These are phyloP conservation scores for Annulohypoxylon moriforme DNA, from an alignment of 495 filamentous ascomycete genomes.

Conservation along the genomic window DNA sequence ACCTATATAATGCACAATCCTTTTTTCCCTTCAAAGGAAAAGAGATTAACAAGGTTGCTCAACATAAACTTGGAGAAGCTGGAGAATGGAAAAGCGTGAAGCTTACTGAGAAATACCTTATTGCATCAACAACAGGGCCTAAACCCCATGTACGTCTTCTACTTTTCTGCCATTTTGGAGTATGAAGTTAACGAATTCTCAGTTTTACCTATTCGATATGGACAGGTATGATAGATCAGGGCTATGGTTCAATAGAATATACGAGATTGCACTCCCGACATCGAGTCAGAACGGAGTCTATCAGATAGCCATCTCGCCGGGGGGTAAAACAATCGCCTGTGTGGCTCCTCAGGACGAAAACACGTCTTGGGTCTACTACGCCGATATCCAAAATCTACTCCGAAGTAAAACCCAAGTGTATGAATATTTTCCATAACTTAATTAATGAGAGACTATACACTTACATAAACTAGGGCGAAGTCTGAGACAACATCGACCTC, in stretches of 20 bases:
- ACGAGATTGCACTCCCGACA: slow-evolving; percentile 20
- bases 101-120: slow-evolving; percentile 34
- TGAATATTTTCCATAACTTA: neutral
- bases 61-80: neutral
- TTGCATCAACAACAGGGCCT: slow-evolving; percentile 38
- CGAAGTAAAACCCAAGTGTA: neutral
- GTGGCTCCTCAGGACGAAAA: neutral
- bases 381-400: slow-evolving; percentile 9
- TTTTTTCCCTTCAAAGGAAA: slow-evolving; percentile 17
- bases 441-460: neutral
- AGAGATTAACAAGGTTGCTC: slow-evolving; percentile 5
- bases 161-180: neutral
- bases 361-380: slow-evolving; percentile 9
- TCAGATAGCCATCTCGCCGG: slow-evolving; percentile 49
- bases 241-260: slow-evolving; percentile 20
- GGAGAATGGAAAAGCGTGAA: slow-evolving; percentile 35
- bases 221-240: slow-evolving; percentile 17
- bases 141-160: slow-evolving; percentile 24
- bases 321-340: slow-evolving; percentile 43
- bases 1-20: slow-evolving; percentile 46
- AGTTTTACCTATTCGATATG: slow-evolving; percentile 42
- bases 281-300: neutral
- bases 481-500: slow-evolving; percentile 13
- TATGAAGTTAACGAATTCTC: neutral
- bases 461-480: neutral